Base-by-base conservation (phyloP, 352 stramenopile genomes). In the Pythium sukuiense region DNA sequence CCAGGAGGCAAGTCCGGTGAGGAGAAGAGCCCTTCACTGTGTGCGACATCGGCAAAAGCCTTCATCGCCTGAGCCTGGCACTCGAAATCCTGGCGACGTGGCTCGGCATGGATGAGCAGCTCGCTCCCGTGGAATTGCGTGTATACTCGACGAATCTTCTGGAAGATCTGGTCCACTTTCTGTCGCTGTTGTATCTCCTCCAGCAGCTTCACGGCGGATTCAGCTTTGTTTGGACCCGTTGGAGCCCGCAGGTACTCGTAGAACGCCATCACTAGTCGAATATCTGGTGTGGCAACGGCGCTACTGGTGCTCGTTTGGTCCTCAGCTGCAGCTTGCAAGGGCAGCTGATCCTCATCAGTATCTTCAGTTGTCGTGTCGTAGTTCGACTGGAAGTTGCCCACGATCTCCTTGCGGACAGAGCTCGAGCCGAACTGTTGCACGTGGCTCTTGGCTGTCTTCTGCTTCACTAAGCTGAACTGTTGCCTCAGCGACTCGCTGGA, bases 341-440 rank as follows among this genome's bases (percentile, higher is more conserved):
- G 18, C 24, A 16, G 53, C 49, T 59, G 24, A 3, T 68, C 6
- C 4, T 29, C 26, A 45, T 3, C 1, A 18, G 6, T n/a, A 8
- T 29, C 26, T 26, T 16, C 39, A 37, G n/a, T 16, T 26, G 45
- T 77, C 66, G 71, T 11, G n/a, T 96, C 87, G 57, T 89, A 89
- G 9, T 80, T 92, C 14, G 83, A 92, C 65, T 92, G 78, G 57
- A 92, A 96, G 55, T 96, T 89, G n/a, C 84, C 87, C 20, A 94
- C 84, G 37, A 92, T 93, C 59, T 94, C 85, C 37, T 84, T 76
- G 20, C 70, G 73, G 8, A 96, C 73, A 1, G 62, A 70, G 18
- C 56, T 71, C 35, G 73, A 79, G 6, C 87, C 87, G 49, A 92
- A 92, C 52, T 80, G 71, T 26, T 89, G 72, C 45, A 95, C 89